Evolutionary conservation across 805 yeast species (phyloP).

Genomic region (Monosporozyma siamensis): DNA sequence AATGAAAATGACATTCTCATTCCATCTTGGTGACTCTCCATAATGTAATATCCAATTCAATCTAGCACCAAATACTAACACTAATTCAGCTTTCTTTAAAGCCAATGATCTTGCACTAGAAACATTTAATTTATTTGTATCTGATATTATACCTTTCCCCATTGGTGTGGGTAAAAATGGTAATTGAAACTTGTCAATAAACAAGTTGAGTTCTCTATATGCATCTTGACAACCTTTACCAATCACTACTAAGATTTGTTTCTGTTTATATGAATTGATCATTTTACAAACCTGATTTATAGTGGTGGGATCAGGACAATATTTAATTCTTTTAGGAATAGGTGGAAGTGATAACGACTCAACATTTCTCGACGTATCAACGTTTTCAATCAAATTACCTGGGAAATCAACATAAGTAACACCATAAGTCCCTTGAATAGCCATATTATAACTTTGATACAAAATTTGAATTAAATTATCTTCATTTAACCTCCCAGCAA

Average conservation of each 20-base stretch:
- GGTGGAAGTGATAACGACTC: too few species aligned
- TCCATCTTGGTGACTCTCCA: constrained; percentile 50
- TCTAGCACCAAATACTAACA: constrained; percentile 55
- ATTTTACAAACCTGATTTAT: constrained; percentile 28
- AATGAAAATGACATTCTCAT: constrained; percentile 37
- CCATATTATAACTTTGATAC: constrained; percentile 17
- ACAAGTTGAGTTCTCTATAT: constrained; percentile 31
- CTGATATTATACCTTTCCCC: constrained; percentile 67
- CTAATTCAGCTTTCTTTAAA: constrained; percentile 46
- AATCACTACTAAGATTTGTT: constrained; percentile 45
- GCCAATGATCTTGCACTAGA: constrained; percentile 60
- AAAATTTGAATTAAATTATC: constrained; percentile 13
- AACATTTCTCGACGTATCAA: too few species aligned
- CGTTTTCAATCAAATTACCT: constrained; percentile 41
- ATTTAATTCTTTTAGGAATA: constrained; percentile 8
- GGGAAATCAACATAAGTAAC: constrained; percentile 57
- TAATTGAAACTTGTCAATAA: constrained; percentile 36
- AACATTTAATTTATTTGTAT: constrained; percentile 38
- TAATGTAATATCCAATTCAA: constrained; percentile 67
- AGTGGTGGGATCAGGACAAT: constrained; percentile 11
- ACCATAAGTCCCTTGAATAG: constrained; percentile 45
- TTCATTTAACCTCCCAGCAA: constrained; percentile 32
- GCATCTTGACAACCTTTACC: constrained; percentile 60
- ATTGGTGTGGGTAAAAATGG: constrained; percentile 68
- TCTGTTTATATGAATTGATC: constrained; percentile 29